A percentile compares a stretch with the other conserved stretches of the same genome.
Conservation (phyloP, 345 rosid species). For the Melastoma malabathricum region DNA sequence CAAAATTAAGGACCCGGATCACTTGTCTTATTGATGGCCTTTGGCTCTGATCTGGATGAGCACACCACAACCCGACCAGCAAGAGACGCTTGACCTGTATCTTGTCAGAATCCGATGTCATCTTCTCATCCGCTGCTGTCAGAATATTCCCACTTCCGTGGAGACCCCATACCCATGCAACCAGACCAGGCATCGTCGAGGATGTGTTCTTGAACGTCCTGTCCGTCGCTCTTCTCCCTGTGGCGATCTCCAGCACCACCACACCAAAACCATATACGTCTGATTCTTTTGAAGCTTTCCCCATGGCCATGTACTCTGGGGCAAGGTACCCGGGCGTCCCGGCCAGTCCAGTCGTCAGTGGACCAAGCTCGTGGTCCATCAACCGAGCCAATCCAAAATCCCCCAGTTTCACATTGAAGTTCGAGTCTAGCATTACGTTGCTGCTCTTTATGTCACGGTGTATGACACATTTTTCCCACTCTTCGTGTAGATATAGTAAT, state of each 20-base stretch:
- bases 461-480: constrained; percentile 47
- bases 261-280: constrained; percentile 36
- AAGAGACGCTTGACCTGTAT: constrained; percentile 26
- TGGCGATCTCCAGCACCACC: constrained; percentile 25
- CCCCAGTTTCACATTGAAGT: constrained; percentile 42
- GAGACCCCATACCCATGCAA: constrained; percentile 41
- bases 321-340: constrained; percentile 53
- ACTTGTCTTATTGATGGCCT: constrained; percentile 45
- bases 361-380: constrained; percentile 33
- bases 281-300: constrained; percentile 37
- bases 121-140: constrained; percentile 23
- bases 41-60: constrained; percentile 32
- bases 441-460: constrained; percentile 52
- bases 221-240: constrained; percentile 23
- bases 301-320: constrained; percentile 35
- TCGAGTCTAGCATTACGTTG: constrained; percentile 45
- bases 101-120: constrained; percentile 15
- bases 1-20: constrained; percentile 33
- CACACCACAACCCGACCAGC: constrained; percentile 48
- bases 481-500: constrained; percentile 50
- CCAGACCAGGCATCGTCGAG: constrained; percentile 12
- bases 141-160: constrained; percentile 18
- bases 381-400: constrained; percentile 53
- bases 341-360: constrained; percentile 34
- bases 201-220: constrained; percentile 7